Evolutionary conservation across 495 filamentous ascomycete species (phyloP).

Genomic region (Cercophora sp.): DNA sequence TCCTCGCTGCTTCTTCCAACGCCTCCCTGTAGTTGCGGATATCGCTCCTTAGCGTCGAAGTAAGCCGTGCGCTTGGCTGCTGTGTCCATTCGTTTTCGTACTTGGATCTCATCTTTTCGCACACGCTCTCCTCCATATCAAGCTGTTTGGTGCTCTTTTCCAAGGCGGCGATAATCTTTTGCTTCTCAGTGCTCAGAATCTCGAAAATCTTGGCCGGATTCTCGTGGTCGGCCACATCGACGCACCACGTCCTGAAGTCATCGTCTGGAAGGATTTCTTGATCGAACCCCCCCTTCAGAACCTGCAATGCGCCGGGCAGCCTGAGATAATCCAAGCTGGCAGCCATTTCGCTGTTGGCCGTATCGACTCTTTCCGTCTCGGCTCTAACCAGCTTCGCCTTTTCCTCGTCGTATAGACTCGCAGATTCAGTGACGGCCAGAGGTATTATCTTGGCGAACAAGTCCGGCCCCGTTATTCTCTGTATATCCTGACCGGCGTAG

Average conservation of each 20-base stretch:
- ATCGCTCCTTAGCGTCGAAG: constrained; percentile 79
- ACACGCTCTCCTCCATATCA: constrained; percentile 95
- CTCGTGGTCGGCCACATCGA: constrained; percentile 80
- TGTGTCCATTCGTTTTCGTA: constrained; percentile 96
- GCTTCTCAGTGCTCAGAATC: constrained; percentile 69
- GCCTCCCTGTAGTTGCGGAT: constrained; percentile 82
- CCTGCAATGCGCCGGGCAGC: constrained; percentile 80
- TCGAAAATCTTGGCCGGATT: constrained; percentile 71
- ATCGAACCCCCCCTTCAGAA: constrained; percentile 89
- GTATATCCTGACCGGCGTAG: constrained; percentile 95
- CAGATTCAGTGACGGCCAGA: constrained; percentile 92
- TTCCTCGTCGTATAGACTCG: constrained; percentile 96
- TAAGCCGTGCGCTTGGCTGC: constrained; percentile 86
- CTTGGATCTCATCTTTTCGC: constrained; percentile 98
- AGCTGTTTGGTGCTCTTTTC: constrained; percentile 80
- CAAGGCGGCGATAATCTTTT: constrained; percentile 62
- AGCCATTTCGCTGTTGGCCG: constrained; percentile 90
- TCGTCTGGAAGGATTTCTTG: constrained; percentile 84
- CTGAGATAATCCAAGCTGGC: constrained; percentile 92
- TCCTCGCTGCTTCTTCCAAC: constrained; percentile 81
- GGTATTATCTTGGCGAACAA: constrained; percentile 96
- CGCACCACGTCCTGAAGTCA: constrained; percentile 90
- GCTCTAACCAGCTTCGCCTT: constrained; percentile 94
- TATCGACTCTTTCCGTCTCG: constrained; percentile 86
- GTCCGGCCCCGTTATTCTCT: constrained; percentile 92